Percentiles rank a stretch among this genome's conserved stretches.
phyloP scores from a whole-genome alignment of 208 protist genomes.

The Trypanosoma theileri region DNA sequence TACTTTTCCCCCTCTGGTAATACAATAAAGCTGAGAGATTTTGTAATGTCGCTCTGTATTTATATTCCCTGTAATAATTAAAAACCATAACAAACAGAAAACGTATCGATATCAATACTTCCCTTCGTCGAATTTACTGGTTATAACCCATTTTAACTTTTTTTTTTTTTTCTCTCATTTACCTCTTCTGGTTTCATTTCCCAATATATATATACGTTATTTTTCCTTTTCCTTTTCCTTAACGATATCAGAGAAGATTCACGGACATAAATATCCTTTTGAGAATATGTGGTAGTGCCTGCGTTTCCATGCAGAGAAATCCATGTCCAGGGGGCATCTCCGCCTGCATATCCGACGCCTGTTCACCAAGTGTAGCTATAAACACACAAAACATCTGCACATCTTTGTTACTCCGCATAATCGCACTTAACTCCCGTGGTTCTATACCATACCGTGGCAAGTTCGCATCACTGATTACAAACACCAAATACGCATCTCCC shows the following conservation, averaged over 20 bases:
- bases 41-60: too few relatives aligned
- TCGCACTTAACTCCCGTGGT: conserved; percentile 59
- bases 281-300: conserved; percentile 81
- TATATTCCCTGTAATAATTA: too few relatives aligned
- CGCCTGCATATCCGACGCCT: conserved; percentile 72
- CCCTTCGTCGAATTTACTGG: background rate
- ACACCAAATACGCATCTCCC: conserved; percentile 92
- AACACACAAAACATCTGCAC: conserved; percentile 93
- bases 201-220: background rate
- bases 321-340: conserved; percentile 81
- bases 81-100: too few relatives aligned
- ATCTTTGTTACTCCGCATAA: conserved; percentile 70
- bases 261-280: conserved; percentile 87
- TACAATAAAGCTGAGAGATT: background rate
- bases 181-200: conserved; percentile 4
- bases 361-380: conserved; percentile 81
- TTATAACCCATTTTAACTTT: background rate
- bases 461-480: conserved; percentile 95
- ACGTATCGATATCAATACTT: too few relatives aligned
- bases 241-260: conserved; percentile 48
- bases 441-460: conserved; percentile 91
- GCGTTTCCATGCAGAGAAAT: conserved; percentile 88
- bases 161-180: conserved; percentile 18
- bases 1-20: background rate
- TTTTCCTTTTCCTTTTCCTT: background rate